phyloP scores from a whole-genome alignment of 352 stramenopile species.

The Plasmopara viticola region DNA sequence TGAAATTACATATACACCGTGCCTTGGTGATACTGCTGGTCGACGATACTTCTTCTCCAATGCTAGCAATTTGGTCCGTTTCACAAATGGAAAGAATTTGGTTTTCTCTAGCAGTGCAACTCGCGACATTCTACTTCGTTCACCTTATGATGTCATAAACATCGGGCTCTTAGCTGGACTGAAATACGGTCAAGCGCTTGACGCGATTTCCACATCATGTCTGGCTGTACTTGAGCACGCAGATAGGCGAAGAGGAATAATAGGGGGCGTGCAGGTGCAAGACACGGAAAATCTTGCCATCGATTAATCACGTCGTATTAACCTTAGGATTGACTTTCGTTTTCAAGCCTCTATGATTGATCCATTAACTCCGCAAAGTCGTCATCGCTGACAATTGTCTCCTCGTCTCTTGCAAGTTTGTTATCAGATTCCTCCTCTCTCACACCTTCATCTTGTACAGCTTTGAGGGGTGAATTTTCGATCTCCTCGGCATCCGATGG shows the following conservation, averaged over 20 bases:
- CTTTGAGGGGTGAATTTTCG: neutral
- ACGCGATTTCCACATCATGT: slow-evolving; percentile 54
- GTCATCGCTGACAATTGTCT: too few species aligned
- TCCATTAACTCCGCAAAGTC: too few species aligned
- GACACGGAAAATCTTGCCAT: slow-evolving; percentile 39
- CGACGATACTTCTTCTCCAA: slow-evolving; percentile 86
- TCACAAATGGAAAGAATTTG: slow-evolving; percentile 62
- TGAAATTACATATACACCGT: slow-evolving; percentile 75
- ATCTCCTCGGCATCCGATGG: slow-evolving; percentile 19
- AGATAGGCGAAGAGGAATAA: slow-evolving; percentile 44
- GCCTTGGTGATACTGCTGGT: slow-evolving; percentile 64
- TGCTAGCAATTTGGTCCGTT: slow-evolving; percentile 64
- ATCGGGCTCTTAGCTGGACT: slow-evolving; percentile 66
- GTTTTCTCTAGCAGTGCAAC: slow-evolving; percentile 67
- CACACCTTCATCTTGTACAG: slow-evolving; percentile 9
- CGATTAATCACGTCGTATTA: slow-evolving; percentile 24
- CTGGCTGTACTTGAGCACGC: slow-evolving; percentile 53
- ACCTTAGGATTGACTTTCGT: neutral
- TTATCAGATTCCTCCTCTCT: slow-evolving; percentile 6
- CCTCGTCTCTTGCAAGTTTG: neutral
- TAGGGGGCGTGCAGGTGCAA: slow-evolving; percentile 38
- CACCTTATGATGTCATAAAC: slow-evolving; percentile 79
- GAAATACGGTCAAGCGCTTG: slow-evolving; percentile 60
- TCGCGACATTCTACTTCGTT: slow-evolving; percentile 69
- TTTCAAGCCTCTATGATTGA: too few species aligned